Evolutionary conservation across 345 rosid species (phyloP).

Genomic region (Garcia nutans): DNA sequence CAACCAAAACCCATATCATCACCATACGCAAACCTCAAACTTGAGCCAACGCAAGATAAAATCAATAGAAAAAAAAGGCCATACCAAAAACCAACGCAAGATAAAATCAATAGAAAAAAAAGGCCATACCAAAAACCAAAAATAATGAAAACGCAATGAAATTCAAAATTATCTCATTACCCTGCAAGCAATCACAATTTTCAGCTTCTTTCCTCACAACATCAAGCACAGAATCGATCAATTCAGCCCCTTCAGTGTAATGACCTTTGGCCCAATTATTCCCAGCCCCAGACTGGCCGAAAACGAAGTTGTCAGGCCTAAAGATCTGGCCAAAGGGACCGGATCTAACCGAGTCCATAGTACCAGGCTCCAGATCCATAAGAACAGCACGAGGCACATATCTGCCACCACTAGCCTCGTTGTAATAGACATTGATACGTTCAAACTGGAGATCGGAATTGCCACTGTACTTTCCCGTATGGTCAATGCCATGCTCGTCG

Average conservation of each 20-base stretch:
- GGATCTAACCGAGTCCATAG: constrained; percentile 30
- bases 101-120: too few species aligned
- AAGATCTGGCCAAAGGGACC: constrained; percentile 28
- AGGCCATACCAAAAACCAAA: not conserved
- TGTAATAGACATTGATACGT: constrained; percentile 26
- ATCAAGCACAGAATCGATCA: constrained; percentile 28
- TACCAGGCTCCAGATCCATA: constrained; percentile 33
- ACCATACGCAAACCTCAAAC: not conserved
- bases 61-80: not conserved
- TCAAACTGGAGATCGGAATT: constrained; percentile 23
- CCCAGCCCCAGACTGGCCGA: constrained; percentile 22
- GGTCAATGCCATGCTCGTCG: constrained; percentile 28
- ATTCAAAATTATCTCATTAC: not conserved
- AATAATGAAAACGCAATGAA: not conserved
- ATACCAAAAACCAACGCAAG: not conserved
- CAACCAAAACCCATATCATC: not conserved
- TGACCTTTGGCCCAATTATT: constrained; percentile 28
- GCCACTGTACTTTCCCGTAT: constrained; percentile 22
- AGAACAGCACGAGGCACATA: constrained; percentile 30
- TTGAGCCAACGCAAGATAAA: not conserved
- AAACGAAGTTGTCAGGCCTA: constrained; percentile 25
- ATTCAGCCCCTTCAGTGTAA: constrained; percentile 30
- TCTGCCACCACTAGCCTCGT: constrained; percentile 29
- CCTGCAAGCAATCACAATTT: constrained; percentile 31
- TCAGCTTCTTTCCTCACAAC: constrained; percentile 28